Conservation (phyloP, 345 rosid genomes). For the Citrus cavaleriei region DNA sequence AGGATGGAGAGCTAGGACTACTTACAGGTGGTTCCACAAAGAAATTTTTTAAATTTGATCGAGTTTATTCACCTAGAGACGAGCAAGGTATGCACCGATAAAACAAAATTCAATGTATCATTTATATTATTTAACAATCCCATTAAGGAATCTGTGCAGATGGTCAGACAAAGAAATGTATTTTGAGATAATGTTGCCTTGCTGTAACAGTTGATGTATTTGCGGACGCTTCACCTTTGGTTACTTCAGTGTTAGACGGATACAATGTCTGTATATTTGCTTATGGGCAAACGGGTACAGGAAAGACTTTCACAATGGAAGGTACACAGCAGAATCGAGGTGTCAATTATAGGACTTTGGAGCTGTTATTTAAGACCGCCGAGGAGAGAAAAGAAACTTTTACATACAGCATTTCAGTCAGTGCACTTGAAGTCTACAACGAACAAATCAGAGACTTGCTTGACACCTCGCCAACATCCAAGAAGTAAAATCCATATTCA, state of each 20-base stretch:
- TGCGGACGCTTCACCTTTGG: conserved; percentile 45
- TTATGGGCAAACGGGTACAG: conserved; percentile 55
- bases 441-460: conserved; percentile 54
- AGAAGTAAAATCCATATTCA: conserved; percentile 29
- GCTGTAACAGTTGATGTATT: conserved; percentile 38
- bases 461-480: conserved; percentile 37
- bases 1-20: conserved; percentile 49
- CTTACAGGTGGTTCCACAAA: conserved; percentile 30
- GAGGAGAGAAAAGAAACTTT: conserved; percentile 37
- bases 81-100: conserved; percentile 35
- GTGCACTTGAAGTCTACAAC: conserved; percentile 52
- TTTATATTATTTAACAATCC: not conserved
- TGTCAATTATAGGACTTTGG: conserved; percentile 49
- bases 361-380: conserved; percentile 34
- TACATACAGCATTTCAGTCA: conserved; percentile 33
- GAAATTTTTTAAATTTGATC: conserved; percentile 40
- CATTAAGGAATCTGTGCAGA: not conserved
- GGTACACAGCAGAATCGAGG: conserved; percentile 45
- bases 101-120: not conserved
- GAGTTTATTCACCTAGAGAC: conserved; percentile 44
- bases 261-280: conserved; percentile 58
- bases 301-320: conserved; percentile 58
- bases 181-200: not conserved
- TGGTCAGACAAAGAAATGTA: not conserved
- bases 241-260: conserved; percentile 45